A percentile compares a stretch with the other conserved stretches of the same genome.
These are phyloP conservation scores for Golubevia sp. DNA, from an alignment of 1,284 basidiomycete species.

Conservation along the genomic window DNA sequence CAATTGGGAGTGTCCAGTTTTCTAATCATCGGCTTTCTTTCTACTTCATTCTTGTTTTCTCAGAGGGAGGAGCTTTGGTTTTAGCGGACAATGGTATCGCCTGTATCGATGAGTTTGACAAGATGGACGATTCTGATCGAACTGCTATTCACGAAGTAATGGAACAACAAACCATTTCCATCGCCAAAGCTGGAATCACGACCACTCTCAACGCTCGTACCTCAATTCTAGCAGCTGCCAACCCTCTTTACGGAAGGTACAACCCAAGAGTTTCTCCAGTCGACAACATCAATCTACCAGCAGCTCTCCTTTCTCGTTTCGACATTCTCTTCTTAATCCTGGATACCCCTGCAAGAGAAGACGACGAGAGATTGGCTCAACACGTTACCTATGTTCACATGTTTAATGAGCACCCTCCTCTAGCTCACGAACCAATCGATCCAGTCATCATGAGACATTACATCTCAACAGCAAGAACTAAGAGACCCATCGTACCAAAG, in stretches of 20 bases:
- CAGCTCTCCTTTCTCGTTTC: conserved; percentile 92
- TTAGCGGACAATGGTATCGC: conserved; percentile 99
- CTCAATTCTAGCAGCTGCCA: conserved; percentile 95
- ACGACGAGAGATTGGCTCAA: conserved; percentile 92
- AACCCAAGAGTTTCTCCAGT: conserved; percentile 96
- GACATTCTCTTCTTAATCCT: conserved; percentile 96
- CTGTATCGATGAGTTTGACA: conserved; percentile 99
- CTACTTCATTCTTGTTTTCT: neutral
- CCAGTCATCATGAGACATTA: conserved; percentile 92
- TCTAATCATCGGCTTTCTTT: conserved; percentile 3
- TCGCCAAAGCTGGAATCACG: conserved; percentile 98
- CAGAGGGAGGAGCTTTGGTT: conserved; percentile 97
- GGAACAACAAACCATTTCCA: conserved; percentile 99
- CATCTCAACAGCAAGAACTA: conserved; percentile 88
- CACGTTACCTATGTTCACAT: conserved; percentile 99
- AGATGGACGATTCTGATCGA: conserved; percentile 98
- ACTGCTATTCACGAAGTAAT: conserved; percentile 99
- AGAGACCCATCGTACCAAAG: conserved; percentile 82
- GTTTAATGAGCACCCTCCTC: conserved; percentile 84
- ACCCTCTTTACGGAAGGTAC: conserved; percentile 96
- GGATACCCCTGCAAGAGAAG: conserved; percentile 90
- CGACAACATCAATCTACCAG: conserved; percentile 98
- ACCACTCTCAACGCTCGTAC: conserved; percentile 98
- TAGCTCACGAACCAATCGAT: conserved; percentile 73
- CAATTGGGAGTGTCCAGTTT: conserved; percentile 3